phyloP scores from a whole-genome alignment of 1,284 basidiomycete genomes.

The Apiotrichum laibachii region DNA sequence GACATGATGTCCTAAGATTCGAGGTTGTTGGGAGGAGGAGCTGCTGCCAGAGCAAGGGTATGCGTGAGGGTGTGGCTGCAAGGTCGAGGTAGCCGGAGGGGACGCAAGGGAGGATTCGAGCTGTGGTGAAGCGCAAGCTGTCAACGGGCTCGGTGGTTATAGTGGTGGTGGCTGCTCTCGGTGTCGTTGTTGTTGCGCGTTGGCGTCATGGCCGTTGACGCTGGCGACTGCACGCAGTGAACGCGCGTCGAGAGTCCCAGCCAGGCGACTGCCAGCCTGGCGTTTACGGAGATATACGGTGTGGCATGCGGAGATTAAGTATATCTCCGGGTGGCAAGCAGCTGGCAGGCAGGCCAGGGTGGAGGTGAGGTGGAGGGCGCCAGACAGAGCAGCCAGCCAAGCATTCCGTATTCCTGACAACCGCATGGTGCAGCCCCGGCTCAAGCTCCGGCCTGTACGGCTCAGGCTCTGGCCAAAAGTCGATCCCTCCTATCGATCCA shows the following conservation, averaged over 20 bases:
- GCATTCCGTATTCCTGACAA: neutral
- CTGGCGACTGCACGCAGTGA: conserved; percentile 1
- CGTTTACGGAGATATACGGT: neutral
- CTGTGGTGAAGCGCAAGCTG: neutral
- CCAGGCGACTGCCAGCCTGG: neutral
- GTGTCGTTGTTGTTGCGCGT: neutral
- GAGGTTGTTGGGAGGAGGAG: neutral
- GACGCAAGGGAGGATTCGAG: neutral
- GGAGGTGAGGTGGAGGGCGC: neutral
- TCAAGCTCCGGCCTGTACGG: too few relatives aligned
- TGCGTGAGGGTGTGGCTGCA: neutral
- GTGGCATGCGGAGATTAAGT: neutral
- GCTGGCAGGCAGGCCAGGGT: neutral
- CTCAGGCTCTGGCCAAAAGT: too few relatives aligned
- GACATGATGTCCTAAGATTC: conserved; percentile 41
- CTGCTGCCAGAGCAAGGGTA: neutral
- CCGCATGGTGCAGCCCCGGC: neutral
- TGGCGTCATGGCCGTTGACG: conserved; percentile 1
- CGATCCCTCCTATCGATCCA: too few relatives aligned
- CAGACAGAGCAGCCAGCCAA: neutral
- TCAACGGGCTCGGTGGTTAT: too few relatives aligned
- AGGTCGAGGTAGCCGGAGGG: neutral
- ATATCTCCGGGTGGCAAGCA: conserved; percentile 2
- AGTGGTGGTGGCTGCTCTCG: neutral
- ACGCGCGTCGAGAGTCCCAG: neutral